Evolutionary conservation across 805 yeast species (phyloP).

Genomic region (Dipodascus geniculatus): DNA sequence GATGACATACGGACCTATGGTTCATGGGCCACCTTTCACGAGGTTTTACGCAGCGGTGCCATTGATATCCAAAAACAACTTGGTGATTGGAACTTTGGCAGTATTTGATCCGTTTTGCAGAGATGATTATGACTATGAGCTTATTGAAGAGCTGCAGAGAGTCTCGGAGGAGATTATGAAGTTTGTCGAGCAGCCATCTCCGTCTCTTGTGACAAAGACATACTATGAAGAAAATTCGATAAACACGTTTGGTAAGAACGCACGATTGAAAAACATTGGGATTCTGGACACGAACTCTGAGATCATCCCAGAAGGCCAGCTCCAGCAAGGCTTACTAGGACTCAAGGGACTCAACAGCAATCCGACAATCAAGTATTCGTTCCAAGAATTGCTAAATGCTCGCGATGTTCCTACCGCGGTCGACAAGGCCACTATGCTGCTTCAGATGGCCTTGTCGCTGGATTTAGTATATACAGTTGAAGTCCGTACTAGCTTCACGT

Average conservation of each 20-base stretch:
- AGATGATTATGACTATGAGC: conserved; percentile 7
- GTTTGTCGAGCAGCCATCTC: conserved; percentile 5
- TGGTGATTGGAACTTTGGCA: conserved; percentile 45
- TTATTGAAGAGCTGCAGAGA: conserved; percentile 9
- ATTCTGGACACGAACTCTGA: not conserved
- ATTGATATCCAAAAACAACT: conserved; percentile 27
- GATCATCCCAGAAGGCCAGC: not conserved
- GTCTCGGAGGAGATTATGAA: conserved; percentile 11
- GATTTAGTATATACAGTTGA: conserved; percentile 20
- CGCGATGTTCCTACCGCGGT: conserved; percentile 15
- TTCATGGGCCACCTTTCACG: conserved; percentile 47
- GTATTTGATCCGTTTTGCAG: conserved; percentile 36
- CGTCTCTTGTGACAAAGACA: conserved; percentile 4
- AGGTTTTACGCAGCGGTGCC: conserved; percentile 60
- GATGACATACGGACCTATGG: conserved; percentile 47
- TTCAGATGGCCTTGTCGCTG: conserved; percentile 16
- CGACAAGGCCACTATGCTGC: conserved; percentile 18
- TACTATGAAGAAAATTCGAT: not conserved
- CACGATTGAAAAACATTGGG: not conserved
- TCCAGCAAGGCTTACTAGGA: not conserved
- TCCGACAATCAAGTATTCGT: conserved; percentile 16
- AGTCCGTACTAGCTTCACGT: conserved; percentile 8
- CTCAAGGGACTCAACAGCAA: conserved; percentile 8
- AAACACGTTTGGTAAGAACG: not conserved
- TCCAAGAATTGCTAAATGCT: conserved; percentile 16